A percentile compares a stretch with the other conserved stretches of the same genome.
phyloP scores from a whole-genome alignment of 495 filamentous ascomycete genomes.

The Neurospora sp. region DNA sequence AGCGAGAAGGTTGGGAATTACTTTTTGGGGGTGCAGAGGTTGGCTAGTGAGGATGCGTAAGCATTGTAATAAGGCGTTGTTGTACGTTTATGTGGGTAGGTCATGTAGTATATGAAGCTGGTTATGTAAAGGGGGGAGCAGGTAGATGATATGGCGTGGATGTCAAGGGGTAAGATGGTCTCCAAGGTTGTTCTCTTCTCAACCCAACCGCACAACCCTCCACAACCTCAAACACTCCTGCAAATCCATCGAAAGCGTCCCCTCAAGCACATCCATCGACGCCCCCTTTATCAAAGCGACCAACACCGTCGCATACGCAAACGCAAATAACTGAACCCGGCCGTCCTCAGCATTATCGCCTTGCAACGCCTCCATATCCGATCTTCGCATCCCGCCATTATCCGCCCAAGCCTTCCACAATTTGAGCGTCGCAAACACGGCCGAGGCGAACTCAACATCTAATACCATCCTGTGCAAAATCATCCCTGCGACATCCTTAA shows the following conservation, averaged over 20 bases:
- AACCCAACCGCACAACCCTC: constrained; percentile 48
- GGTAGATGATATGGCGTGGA: neutral
- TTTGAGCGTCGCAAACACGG: no score
- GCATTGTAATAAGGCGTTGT: neutral
- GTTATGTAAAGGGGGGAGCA: neutral
- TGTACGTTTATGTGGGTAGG: neutral
- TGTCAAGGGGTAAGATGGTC: neutral
- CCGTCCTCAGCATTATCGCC: no score
- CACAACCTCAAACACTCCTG: constrained; percentile 52
- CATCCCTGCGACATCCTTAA: no score
- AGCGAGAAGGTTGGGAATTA: constrained; percentile 92
- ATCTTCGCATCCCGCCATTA: no score
- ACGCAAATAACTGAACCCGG: no score
- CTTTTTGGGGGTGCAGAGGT: constrained; percentile 76
- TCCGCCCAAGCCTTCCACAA: no score
- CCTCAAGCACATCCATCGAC: constrained; percentile 29
- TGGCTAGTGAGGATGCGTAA: neutral
- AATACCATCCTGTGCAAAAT: no score
- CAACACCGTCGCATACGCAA: no score
- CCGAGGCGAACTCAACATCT: no score
- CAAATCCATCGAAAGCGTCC: constrained; percentile 46
- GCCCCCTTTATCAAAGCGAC: constrained; percentile 42
- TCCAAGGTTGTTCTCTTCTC: neutral
- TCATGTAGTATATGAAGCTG: neutral
- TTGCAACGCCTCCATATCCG: no score